phyloP scores from a whole-genome alignment of 805 yeast species.

The Candida endomychidarum region DNA sequence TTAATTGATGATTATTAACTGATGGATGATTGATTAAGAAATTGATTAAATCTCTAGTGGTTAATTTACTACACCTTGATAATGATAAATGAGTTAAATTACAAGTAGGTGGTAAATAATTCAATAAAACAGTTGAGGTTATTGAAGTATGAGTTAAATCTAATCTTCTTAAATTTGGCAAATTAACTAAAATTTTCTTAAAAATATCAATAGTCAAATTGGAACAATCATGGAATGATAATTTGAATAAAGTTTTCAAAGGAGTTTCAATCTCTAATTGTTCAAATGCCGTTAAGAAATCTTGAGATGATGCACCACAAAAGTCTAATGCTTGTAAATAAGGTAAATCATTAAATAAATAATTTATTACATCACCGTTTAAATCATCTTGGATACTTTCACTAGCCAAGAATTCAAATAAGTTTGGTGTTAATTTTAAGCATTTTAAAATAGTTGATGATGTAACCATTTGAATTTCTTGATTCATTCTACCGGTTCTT shows the following conservation, averaged over 20 bases:
- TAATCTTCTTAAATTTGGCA: constrained; percentile 58
- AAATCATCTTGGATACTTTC: constrained; percentile 86
- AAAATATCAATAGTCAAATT: constrained; percentile 63
- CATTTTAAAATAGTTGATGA: constrained; percentile 66
- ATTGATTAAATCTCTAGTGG: constrained; percentile 68
- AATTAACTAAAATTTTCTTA: constrained; percentile 54
- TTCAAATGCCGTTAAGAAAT: constrained; percentile 60
- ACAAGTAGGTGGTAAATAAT: constrained; percentile 53
- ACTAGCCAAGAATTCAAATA: constrained; percentile 76
- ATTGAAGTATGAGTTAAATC: constrained; percentile 83
- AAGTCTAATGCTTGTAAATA: constrained; percentile 73
- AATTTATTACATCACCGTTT: constrained; percentile 54
- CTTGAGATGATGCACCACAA: constrained; percentile 78
- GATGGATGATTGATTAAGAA: constrained; percentile 75
- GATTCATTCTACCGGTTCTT: constrained; percentile 84
- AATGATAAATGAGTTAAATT: constrained; percentile 74
- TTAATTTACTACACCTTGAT: constrained; percentile 54
- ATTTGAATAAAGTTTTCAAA: constrained; percentile 31
- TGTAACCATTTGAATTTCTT: constrained; percentile 88
- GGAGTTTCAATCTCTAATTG: constrained; percentile 32
- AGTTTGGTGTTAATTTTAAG: constrained; percentile 59
- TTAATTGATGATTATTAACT: constrained; percentile 44
- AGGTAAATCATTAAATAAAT: constrained; percentile 53
- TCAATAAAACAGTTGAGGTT: constrained; percentile 56
- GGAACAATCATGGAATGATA: constrained; percentile 88